Conservation (phyloP, 352 stramenopile species). For the Globisporangium nunn region DNA sequence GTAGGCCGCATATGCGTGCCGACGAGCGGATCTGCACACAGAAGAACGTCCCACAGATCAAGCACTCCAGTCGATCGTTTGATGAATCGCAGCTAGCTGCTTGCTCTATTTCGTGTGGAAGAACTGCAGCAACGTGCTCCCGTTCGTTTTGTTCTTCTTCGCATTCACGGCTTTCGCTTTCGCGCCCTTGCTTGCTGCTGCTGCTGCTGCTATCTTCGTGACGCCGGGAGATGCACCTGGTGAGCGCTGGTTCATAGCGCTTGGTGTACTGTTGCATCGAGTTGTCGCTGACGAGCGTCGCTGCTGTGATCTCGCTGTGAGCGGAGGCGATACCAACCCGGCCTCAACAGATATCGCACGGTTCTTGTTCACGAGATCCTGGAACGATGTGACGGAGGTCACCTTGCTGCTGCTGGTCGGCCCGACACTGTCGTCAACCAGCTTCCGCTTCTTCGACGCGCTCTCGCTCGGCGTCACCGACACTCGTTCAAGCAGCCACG, state of each 20-base stretch:
- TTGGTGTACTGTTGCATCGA: no score
- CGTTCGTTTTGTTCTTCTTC: conserved; percentile 4
- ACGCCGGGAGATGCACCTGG: not conserved
- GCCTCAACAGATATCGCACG: conserved; percentile 7
- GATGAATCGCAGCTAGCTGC: not conserved
- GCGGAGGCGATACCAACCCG: conserved; percentile 3
- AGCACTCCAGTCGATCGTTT: no score
- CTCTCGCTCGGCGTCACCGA: conserved; percentile 7
- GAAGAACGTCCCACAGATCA: not conserved
- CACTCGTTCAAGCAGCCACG: conserved; percentile 16
- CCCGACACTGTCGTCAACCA: not conserved
- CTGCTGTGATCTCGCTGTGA: conserved; percentile 5
- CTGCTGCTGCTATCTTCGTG: not conserved
- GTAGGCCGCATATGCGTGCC: not conserved
- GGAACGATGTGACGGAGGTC: conserved; percentile 23
- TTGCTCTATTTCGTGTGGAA: conserved; percentile 24
- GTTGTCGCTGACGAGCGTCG: not conserved
- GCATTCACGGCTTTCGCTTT: not conserved
- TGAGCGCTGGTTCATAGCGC: not conserved
- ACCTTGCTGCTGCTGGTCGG: not conserved
- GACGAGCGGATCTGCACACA: not conserved
- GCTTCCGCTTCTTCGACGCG: conserved; percentile 4
- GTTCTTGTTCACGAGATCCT: conserved; percentile 28
- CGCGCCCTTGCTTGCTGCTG: conserved; percentile 1
- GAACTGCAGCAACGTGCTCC: conserved; percentile 38